A percentile compares a stretch with the other conserved stretches of the same genome.
Conservation (phyloP, 2,329 filamentous ascomycete species). For the Phyllosticta citrichinensis region DNA sequence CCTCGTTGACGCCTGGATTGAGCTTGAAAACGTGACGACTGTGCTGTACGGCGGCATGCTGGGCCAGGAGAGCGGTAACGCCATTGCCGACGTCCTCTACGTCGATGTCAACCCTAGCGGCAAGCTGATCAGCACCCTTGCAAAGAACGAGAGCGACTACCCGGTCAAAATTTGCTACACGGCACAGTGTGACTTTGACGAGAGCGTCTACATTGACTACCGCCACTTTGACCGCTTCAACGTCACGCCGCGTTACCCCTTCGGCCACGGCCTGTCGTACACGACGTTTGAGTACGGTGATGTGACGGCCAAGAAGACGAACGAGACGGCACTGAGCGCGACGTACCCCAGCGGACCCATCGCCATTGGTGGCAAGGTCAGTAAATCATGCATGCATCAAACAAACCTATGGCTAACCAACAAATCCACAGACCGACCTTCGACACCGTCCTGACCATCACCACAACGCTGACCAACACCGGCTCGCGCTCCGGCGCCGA, state of each 20-base stretch:
- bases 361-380: conserved; percentile 1
- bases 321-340: background rate
- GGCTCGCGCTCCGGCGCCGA: conserved; percentile 12
- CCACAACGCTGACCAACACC: conserved; percentile 13
- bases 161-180: conserved; percentile 2
- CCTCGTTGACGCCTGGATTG: conserved; percentile 8
- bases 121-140: conserved; percentile 78
- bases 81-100: conserved; percentile 69
- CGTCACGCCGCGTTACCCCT: conserved; percentile 25
- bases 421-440: background rate
- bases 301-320: conserved; percentile 19
- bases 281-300: conserved; percentile 5
- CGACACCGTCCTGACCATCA: conserved; percentile 4
- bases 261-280: conserved; percentile 10
- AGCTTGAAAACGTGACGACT: conserved; percentile 6
- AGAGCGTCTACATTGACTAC: conserved; percentile 38
- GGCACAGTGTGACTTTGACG: conserved; percentile 19
- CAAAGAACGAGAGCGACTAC: conserved; percentile 61
- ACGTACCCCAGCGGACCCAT: conserved; percentile 14
- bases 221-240: conserved; percentile 32
- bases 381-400: background rate
- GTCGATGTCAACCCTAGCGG: conserved; percentile 70
- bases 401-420: background rate
- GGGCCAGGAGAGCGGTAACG: conserved; percentile 61
- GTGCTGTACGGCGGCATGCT: conserved; percentile 6